Base-by-base conservation (phyloP, 2,329 filamentous ascomycete species). In the Didymella lethalis region DNA sequence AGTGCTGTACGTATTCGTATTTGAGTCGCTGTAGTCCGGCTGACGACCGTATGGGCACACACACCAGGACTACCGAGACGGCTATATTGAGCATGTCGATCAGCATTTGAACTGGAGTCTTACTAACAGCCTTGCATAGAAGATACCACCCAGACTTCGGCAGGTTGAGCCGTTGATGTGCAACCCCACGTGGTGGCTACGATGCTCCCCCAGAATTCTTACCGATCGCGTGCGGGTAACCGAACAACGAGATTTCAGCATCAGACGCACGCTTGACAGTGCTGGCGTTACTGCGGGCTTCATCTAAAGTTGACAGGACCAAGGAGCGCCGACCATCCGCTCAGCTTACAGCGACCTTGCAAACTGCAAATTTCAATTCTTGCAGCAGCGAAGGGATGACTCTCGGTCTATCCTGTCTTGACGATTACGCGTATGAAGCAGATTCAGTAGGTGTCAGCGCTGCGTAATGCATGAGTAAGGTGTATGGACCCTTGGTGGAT, bases 161-260 rank as follows among this genome's bases (percentile, higher is more conserved):
- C 34, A 47, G 16, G 6, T 26, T n/a, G 18, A 23, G 38, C 46
- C 50, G 28, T 46, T 41, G n/a, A 18, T 20, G 23, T 50, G 16
- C 32, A 46, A 47, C 32, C 32, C 40, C 45, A 58, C 44, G 38
- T 44, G 48, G 44, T 48, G 38, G 40, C 44, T 41, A 32, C 31
- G 44, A 28, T 54, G 38, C 26, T 50, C 43, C 56, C 49, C 56
- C 56, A 54, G 50, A 47, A n/a, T 51, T 47, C 31, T n/a, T 45
- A 43, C 23, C 28, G 31, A n/a, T 32, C 23, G n/a, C 12, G 23
- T 20, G 34, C 41, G 38, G 26, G 48, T 54, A 25, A 25, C 40
- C 56, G 56, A 54, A 43, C 36, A 26, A 41, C 50, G 31, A 41
- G 46, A 41, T n/a, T 26, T 53, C 32, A 48, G n/a, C 45, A 50